Conservation (phyloP, 306 rosid species). For the Begonia fuchsioides region DNA sequence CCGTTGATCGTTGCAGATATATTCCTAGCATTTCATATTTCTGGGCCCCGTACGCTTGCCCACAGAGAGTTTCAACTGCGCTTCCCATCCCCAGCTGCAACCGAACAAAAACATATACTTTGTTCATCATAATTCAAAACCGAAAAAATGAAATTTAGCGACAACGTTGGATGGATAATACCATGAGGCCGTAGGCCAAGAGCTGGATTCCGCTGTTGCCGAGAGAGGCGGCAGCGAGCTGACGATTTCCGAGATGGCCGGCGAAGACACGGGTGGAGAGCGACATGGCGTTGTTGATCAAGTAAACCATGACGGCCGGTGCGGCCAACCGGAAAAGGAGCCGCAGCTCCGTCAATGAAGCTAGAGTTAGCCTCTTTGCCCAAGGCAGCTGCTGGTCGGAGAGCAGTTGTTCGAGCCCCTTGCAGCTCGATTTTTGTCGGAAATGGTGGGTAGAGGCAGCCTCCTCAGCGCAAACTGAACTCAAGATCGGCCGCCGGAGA, state of each 20-base stretch:
- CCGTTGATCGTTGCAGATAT: constrained; percentile 29
- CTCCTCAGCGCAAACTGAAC: no score
- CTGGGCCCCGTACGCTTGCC: constrained; percentile 48
- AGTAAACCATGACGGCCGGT: constrained; percentile 38
- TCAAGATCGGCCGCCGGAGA: no score
- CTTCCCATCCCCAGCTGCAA: constrained; percentile 51
- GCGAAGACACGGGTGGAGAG: constrained; percentile 37
- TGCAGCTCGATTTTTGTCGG: no score
- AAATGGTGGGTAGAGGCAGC: no score
- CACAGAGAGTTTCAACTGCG: constrained; percentile 51
- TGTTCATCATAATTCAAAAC: no score
- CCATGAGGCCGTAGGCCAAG: constrained; percentile 46
- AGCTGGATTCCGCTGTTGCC: constrained; percentile 50
- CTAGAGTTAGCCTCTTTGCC: constrained; percentile 11
- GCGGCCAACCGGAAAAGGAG: constrained; percentile 27
- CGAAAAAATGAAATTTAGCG: neutral
- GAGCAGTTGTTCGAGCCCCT: constrained; percentile 7
- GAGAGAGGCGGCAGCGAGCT: constrained; percentile 38
- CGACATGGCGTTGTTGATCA: constrained; percentile 33
- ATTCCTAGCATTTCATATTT: constrained; percentile 29
- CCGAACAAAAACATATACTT: no score
- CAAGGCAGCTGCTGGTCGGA: constrained; percentile 15
- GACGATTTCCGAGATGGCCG: constrained; percentile 50
- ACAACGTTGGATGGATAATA: neutral
- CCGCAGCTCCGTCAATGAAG: constrained; percentile 19